Evolutionary conservation across 2,329 filamentous ascomycete genomes (phyloP), one percentile per base, ranked within the genome.

Genomic region (Proliferodiscus dingleyae): DNA sequence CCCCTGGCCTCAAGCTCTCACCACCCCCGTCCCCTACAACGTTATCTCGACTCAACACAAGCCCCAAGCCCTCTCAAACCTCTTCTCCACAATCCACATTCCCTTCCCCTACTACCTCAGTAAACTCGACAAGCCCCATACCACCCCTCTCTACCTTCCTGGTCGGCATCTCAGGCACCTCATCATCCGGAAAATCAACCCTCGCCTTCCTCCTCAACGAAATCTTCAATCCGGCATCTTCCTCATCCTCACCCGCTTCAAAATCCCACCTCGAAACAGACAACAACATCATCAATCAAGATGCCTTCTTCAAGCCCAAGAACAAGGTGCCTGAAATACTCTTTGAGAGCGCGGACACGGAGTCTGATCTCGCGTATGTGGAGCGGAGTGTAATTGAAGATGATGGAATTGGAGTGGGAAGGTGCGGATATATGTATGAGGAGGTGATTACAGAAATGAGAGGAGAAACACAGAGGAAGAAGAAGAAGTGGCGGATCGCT

Each of bases 181-280:
- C 57, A 2, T 55, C 52, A 6, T 48, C 52, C n/a, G 59, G 58
- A 6, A 61, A 61, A 40, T 56, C 51, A 1, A 50, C 50, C 0
- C 40, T 60, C 6, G 45, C 57, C 3, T 30, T 49, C n/a, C 45
- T 59, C 15, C 45, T 60, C 4, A 29, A 42, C 4, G 43, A 49
- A 24, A 47, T 56, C 11, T 50, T 58, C 9, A 37, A n/a, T n/a
- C n/a, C n/a, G n/a, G n/a, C n/a, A n/a, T n/a, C n/a, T n/a, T n/a
- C n/a, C n/a, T n/a, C n/a, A n/a, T n/a, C n/a, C n/a, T n/a, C n/a
- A n/a, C n/a, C n/a, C n/a, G n/a, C n/a, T n/a, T n/a, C n/a, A n/a
- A n/a, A n/a, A n/a, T n/a, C n/a, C n/a, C n/a, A n/a, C n/a, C n/a
- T n/a, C n/a, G n/a, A n/a, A n/a, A n/a, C n/a, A n/a, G n/a, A n/a